phyloP scores from a whole-genome alignment of 345 rosid genomes.

The Populus ilicifolia region DNA sequence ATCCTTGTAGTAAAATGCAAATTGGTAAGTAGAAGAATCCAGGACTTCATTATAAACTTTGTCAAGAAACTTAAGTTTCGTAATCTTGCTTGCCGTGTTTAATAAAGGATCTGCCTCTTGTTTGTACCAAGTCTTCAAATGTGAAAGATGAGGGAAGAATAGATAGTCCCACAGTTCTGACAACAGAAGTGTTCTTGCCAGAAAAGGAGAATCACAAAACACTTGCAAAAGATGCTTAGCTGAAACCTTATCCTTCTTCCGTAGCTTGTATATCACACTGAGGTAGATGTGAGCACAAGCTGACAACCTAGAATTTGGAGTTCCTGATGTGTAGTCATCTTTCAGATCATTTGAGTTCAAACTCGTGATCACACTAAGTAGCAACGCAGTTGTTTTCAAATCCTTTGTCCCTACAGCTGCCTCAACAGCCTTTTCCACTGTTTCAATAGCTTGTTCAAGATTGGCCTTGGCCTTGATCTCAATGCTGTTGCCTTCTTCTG shows the following conservation, averaged over 20 bases:
- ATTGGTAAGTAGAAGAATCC: constrained; percentile 53
- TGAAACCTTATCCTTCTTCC: constrained; percentile 52
- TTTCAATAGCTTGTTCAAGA: constrained; percentile 47
- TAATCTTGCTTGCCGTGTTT: constrained; percentile 27
- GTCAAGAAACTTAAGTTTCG: constrained; percentile 50
- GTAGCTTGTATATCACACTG: constrained; percentile 50
- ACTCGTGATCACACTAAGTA: constrained; percentile 49
- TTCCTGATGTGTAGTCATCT: constrained; percentile 44
- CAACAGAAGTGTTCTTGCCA: constrained; percentile 46
- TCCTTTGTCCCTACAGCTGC: constrained; percentile 38
- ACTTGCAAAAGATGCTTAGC: constrained; percentile 61
- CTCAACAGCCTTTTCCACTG: constrained; percentile 43
- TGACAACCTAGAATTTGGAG: constrained; percentile 46
- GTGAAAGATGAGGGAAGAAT: constrained; percentile 63
- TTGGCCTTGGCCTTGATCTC: constrained; percentile 44
- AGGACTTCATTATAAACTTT: constrained; percentile 50
- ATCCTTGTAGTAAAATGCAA: constrained; percentile 62
- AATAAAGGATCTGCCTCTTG: constrained; percentile 49
- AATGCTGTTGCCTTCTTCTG: constrained; percentile 13
- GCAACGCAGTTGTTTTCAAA: constrained; percentile 51
- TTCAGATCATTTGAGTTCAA: constrained; percentile 40
- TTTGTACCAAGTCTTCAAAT: constrained; percentile 49
- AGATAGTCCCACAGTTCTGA: constrained; percentile 56
- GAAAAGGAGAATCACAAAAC: constrained; percentile 52
- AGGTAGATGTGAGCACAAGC: constrained; percentile 62